Evolutionary conservation across 345 rosid species (phyloP), one percentile per base, ranked within the genome.

Genomic region (Eutrema heterophyllum): DNA sequence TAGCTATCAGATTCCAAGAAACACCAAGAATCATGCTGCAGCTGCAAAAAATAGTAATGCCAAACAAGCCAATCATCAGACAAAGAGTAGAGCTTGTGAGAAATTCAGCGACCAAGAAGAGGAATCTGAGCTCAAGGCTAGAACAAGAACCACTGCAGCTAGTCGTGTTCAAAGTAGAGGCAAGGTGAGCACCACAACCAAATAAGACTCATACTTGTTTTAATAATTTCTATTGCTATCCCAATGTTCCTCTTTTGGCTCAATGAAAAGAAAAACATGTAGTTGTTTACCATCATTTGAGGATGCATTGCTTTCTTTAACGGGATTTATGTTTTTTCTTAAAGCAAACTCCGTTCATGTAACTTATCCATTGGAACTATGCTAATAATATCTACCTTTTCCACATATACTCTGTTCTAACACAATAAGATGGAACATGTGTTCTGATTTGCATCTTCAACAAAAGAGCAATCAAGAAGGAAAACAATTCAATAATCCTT

Each of bases 131-230:
- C 36, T 62, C 21, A 82, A 83, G 52, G 79, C 73, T 41, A 78
- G 63, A 48, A 72, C 78, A 78, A 78, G 53, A 78, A 60, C 64
- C 41, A 73, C 83, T 71, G 82, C 84, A 56, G 36, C 83, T 30
- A 85, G 85, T 75, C 78, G 76, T 58, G 77, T 78, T 78, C 74
- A 29, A 76, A 75, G 83, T 67, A 76, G 82, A 81, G 62, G 69
- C 72, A 85, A 82, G 85, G 80, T 75, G 58, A 86, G 80, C 21
- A 81, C 81, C 21, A 81, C 81, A 78, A 41, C 58, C 75, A 77
- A 78, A 71, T 71, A 78, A 59, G 58, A 39, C 44, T 57, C 78
- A 61, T 58, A 49, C 32, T 41, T 12, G 44, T 36, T 70, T 73
- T 30, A 21, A 21, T 35, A 12, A 9, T 39, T 46, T 67, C 51